These are phyloP conservation scores for Glycine soja DNA, from an alignment of 306 rosid species.

Conservation along the genomic window DNA sequence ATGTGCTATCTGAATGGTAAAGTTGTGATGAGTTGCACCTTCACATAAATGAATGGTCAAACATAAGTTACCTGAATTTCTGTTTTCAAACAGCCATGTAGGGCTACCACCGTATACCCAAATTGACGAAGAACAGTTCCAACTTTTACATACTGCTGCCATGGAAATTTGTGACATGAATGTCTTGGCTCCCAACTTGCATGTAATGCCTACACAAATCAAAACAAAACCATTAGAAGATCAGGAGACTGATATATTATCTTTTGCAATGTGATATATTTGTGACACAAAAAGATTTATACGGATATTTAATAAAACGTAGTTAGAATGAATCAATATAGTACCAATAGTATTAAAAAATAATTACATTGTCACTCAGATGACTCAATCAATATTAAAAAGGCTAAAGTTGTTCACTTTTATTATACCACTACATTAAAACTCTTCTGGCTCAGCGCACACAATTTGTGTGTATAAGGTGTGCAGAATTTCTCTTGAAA, in stretches of 20 bases:
- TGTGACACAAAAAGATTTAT: not conserved
- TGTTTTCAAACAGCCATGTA: constrained; percentile 82
- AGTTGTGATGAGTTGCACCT: no score
- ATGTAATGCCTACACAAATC: constrained; percentile 70
- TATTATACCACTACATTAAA: no score
- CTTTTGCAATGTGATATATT: not conserved
- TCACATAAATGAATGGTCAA: no score
- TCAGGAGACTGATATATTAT: no score
- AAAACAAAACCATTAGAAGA: not conserved
- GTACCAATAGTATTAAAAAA: no score
- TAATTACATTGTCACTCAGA: no score
- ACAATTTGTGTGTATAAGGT: not conserved
- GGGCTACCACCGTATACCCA: constrained; percentile 86
- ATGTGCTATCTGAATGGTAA: no score
- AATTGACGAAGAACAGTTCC: constrained; percentile 91
- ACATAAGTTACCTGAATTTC: no score
- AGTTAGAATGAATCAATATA: no score
- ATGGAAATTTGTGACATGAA: constrained; percentile 74
- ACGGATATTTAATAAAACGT: not conserved
- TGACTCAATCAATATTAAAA: no score
- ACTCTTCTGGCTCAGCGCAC: not conserved
- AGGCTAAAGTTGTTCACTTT: no score
- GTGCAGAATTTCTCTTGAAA: constrained; percentile 2
- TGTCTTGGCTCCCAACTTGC: constrained; percentile 99
- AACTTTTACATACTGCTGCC: constrained; percentile 87